These are phyloP conservation scores for Paecilomyces niveus DNA, from an alignment of 2,329 filamentous ascomycete genomes.

Conservation along the genomic window DNA sequence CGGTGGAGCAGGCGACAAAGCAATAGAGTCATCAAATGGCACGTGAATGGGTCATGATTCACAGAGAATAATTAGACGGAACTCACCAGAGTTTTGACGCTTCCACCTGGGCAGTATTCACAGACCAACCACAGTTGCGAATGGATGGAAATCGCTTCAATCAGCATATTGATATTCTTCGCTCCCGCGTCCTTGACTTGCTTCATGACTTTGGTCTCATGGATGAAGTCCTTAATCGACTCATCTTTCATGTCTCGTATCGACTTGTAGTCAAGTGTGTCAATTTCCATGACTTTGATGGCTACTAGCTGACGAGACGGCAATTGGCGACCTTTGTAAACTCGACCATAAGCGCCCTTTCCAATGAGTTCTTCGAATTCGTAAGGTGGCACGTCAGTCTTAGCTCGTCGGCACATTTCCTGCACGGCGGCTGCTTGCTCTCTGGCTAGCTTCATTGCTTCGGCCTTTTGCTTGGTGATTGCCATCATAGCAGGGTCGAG, in stretches of 20 bases:
- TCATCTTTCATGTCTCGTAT: conserved; percentile 41
- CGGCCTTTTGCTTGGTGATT: conserved; percentile 42
- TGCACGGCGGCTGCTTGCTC: conserved; percentile 39
- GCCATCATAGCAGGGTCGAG: conserved; percentile 37
- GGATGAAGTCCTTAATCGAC: conserved; percentile 49
- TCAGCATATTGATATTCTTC: conserved; percentile 57
- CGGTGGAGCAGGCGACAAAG: background rate
- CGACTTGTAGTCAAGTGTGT: conserved; percentile 42
- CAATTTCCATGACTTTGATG: conserved; percentile 46
- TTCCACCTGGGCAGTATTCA: conserved; percentile 61
- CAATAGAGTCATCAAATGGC: background rate
- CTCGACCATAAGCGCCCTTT: conserved; percentile 45
- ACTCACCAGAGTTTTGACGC: conserved; percentile 56
- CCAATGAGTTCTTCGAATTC: conserved; percentile 46
- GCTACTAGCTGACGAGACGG: conserved; percentile 39
- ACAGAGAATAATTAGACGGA: background rate
- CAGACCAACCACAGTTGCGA: conserved; percentile 61
- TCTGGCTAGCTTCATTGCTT: conserved; percentile 40
- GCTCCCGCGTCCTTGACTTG: conserved; percentile 56
- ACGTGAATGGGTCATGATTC: background rate
- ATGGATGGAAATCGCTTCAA: conserved; percentile 57
- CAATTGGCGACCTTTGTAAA: conserved; percentile 42
- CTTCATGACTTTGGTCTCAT: conserved; percentile 56
- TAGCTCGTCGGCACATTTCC: conserved; percentile 41
- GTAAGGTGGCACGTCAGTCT: conserved; percentile 39